Base-by-base conservation (phyloP, 192 early-diverging fungal species). In the Rhizoclosmatium sp. region DNA sequence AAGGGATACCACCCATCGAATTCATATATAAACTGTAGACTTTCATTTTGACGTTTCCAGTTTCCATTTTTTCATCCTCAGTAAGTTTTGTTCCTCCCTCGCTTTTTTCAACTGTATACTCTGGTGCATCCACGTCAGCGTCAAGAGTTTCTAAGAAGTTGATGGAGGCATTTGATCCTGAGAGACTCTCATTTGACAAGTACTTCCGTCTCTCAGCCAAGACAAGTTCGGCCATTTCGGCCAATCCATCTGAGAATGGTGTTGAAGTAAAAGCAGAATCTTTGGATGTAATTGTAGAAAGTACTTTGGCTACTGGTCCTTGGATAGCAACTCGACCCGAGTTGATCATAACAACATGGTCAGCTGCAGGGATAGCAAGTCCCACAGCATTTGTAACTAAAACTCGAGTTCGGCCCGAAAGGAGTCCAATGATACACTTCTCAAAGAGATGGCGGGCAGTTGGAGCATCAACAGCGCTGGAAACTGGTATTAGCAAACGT, bases 321-420 rank as follows among this genome's bases (percentile, higher is more conserved):
- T 88, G 80, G 78, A 92, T 91, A 3, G 79, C 84, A 54, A 95
- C 82, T 45, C 76, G 71, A 12, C 94, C 94, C 4, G 92, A 83
- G 42, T 92, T 86, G 48, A 96, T 60, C 10, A 87, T 88, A n/a
- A 96, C 71, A 97, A 97, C 79, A 71, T 90, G 87, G 71, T 95
- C 91, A 14, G 64, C 16, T 40, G 89, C 91, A 40, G 89, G 81
- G 4, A 91, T 92, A 67, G 96, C 67, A 46, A 92, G 78, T 54
- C 91, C 87, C 9, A 95, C 84, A 47, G 89, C 85, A 76, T 96
- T 93, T 0, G 95, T 95, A 14, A 95, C 91, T 64, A 98, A 70
- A 9, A 88, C 69, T 14, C 93, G 88, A 2, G 95, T 93, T 84
- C 95, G 95, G 67, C 87, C 89, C 1, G 72, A 82, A 31, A 97